These are phyloP conservation scores for Tetratostichococcus sp. DNA, from an alignment of 139 green algal species.

Conservation along the genomic window DNA sequence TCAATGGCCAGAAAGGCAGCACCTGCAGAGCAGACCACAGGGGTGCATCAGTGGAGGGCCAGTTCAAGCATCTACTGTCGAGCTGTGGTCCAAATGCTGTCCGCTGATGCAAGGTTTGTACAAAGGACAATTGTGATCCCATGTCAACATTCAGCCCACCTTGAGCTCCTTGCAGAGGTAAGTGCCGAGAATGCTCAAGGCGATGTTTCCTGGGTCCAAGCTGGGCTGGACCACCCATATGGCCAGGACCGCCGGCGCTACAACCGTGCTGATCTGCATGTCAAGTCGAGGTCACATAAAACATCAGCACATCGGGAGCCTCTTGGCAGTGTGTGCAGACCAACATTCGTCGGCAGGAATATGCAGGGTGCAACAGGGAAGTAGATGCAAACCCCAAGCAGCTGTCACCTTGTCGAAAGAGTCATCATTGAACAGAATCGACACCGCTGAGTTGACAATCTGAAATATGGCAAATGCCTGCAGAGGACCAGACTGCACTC, in stretches of 20 bases:
- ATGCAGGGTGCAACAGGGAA: no score
- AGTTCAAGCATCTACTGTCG: no score
- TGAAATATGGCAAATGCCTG: background rate
- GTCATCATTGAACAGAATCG: background rate
- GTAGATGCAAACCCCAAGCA: no score
- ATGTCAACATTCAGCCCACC: background rate
- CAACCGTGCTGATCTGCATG: background rate
- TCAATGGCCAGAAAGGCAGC: background rate
- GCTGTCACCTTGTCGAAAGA: background rate
- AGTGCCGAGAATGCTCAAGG: background rate
- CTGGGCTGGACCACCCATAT: background rate
- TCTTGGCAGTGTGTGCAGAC: no score
- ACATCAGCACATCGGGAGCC: no score
- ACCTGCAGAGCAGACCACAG: background rate
- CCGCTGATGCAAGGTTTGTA: no score
- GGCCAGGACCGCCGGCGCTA: background rate
- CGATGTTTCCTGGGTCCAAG: background rate
- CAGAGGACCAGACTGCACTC: background rate
- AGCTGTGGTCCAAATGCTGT: no score
- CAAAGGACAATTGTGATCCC: no score
- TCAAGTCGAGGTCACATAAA: no score
- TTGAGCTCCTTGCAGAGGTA: background rate
- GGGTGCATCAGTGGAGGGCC: background rate
- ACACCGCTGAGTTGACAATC: background rate
- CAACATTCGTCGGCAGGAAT: no score